Percentiles rank a stretch among this genome's conserved stretches.
Evolutionary conservation across 2,329 filamentous ascomycete genomes (phyloP).

Genomic region (Niveomyces coronatus): DNA sequence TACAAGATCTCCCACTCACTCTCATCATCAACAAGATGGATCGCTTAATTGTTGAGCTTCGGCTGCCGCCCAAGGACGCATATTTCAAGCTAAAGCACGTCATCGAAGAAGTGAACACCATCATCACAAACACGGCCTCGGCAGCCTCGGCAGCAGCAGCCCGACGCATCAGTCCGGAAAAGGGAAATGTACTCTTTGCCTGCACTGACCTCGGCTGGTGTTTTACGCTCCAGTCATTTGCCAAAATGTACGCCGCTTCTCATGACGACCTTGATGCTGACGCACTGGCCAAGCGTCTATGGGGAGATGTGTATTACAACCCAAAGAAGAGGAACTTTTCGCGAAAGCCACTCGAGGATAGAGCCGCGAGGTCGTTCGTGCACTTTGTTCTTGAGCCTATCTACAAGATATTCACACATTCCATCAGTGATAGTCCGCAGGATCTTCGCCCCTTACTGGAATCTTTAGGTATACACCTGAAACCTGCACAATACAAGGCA

Average conservation of each 20-base stretch:
- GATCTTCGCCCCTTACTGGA: slow-evolving; percentile 72
- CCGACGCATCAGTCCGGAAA: slow-evolving; percentile 85
- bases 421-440: slow-evolving; percentile 80
- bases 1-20: slow-evolving; percentile 81
- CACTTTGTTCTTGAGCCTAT: slow-evolving; percentile 93
- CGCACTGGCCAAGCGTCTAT: slow-evolving; percentile 77
- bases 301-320: slow-evolving; percentile 97
- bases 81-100: slow-evolving; percentile 99
- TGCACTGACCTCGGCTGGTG: slow-evolving; percentile 94
- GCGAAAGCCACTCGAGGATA: slow-evolving; percentile 72
- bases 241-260: slow-evolving; percentile 88
- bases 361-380: slow-evolving; percentile 77
- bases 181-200: slow-evolving; percentile 95
- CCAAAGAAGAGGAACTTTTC: slow-evolving; percentile 84
- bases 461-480: slow-evolving; percentile 72
- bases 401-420: slow-evolving; percentile 95
- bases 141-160: slow-evolving; percentile 67
- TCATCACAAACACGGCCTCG: slow-evolving; percentile 81
- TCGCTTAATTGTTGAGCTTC: slow-evolving; percentile 83
- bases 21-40: slow-evolving; percentile 97
- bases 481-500: slow-evolving; percentile 83
- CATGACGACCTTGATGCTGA: slow-evolving; percentile 72
- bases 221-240: slow-evolving; percentile 88
- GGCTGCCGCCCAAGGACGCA: slow-evolving; percentile 85
- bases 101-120: slow-evolving; percentile 94